These are phyloP conservation scores for Venturiaceae sp. DNA, from an alignment of 2,329 filamentous ascomycete species.

Conservation along the genomic window DNA sequence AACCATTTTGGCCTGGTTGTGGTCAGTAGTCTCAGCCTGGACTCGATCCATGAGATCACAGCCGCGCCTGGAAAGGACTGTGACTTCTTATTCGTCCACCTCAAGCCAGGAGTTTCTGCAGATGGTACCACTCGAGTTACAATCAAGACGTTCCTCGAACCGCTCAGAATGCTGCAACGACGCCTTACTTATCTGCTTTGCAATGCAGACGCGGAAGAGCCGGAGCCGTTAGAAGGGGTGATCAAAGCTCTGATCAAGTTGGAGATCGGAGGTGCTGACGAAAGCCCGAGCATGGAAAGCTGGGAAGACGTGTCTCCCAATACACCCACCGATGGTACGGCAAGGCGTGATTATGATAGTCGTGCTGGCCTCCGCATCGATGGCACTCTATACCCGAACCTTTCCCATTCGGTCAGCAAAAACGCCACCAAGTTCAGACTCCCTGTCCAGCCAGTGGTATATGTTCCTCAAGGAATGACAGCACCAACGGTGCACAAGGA, in stretches of 20 bases:
- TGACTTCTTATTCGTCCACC: slow-evolving; percentile 84
- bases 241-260: slow-evolving; percentile 65
- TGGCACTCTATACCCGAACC: slow-evolving; percentile 41
- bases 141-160: slow-evolving; percentile 88
- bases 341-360: slow-evolving; percentile 37
- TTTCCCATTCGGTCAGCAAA: slow-evolving; percentile 25
- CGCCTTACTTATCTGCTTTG: slow-evolving; percentile 80
- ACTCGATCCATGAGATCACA: slow-evolving; percentile 77
- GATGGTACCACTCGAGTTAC: slow-evolving; percentile 64
- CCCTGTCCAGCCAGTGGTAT: slow-evolving; percentile 69
- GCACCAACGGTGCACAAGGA: slow-evolving; percentile 66
- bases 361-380: slow-evolving; percentile 53
- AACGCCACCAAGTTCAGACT: slow-evolving; percentile 67
- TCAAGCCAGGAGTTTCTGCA: slow-evolving; percentile 46
- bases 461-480: slow-evolving; percentile 74
- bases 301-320: slow-evolving; percentile 73
- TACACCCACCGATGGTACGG: slow-evolving; percentile 46
- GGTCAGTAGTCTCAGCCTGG: slow-evolving; percentile 66
- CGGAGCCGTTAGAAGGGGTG: slow-evolving; percentile 53
- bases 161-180: slow-evolving; percentile 69
- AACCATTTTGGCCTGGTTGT: slow-evolving; percentile 87
- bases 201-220: slow-evolving; percentile 63
- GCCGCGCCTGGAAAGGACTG: slow-evolving; percentile 83
- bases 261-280: slow-evolving; percentile 44
- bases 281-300: slow-evolving; percentile 66